Evolutionary conservation across 139 green algal species (phyloP).

Genomic region (Chlorella sp.): DNA sequence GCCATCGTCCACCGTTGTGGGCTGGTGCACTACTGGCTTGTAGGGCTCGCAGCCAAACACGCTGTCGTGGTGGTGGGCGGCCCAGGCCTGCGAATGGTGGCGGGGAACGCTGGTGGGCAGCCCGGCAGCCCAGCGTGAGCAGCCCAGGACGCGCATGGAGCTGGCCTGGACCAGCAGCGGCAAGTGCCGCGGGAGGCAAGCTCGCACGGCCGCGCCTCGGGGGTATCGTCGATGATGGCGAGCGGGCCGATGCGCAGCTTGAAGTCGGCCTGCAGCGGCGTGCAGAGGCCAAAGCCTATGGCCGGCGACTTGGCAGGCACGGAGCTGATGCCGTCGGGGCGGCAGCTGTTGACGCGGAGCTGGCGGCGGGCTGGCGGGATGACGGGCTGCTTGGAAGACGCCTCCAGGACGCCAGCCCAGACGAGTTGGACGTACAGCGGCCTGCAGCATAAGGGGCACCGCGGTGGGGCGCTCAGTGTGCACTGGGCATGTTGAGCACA

Average conservation of each 20-base stretch:
- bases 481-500: neutral
- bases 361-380: neutral
- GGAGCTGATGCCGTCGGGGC: conserved; percentile 11
- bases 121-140: neutral
- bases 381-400: neutral
- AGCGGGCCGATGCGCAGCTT: conserved; percentile 28
- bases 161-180: neutral
- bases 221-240: conserved; percentile 15
- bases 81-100: no score
- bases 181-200: no score
- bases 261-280: neutral
- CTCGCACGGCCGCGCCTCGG: conserved; percentile 1
- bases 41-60: neutral
- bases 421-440: neutral
- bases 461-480: neutral
- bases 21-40: neutral
- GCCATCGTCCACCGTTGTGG: conserved; percentile 7
- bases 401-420: neutral
- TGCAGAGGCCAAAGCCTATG: conserved; percentile 7
- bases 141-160: neutral
- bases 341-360: conserved; percentile 6
- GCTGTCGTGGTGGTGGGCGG: neutral
- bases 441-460: neutral
- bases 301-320: conserved; percentile 17
- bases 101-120: neutral